Evolutionary conservation across 2,329 filamentous ascomycete genomes (phyloP).

Genomic region (Stagonosporopsis rhizophila): DNA sequence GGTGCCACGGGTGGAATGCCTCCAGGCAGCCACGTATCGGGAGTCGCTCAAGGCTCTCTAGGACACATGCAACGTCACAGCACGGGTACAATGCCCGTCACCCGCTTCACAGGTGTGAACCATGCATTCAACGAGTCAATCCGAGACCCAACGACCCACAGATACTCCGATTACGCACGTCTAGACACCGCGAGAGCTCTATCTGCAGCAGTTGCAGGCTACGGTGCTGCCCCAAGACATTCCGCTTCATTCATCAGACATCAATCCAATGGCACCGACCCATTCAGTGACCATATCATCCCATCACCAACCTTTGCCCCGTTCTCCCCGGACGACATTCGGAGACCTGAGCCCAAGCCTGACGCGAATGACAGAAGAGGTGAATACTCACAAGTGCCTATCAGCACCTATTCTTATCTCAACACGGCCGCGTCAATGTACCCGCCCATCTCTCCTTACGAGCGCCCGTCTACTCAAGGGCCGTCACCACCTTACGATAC

Average conservation of each 20-base stretch:
- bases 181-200: constrained; percentile 15
- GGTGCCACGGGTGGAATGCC: constrained; percentile 25
- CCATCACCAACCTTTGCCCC: constrained; percentile 33
- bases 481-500: constrained; percentile 4
- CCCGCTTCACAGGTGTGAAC: constrained; percentile 20
- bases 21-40: neutral
- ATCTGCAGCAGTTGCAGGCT: constrained; percentile 23
- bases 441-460: constrained; percentile 35
- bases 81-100: neutral
- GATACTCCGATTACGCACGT: constrained; percentile 16
- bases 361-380: constrained; percentile 23
- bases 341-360: constrained; percentile 13
- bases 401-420: constrained; percentile 24
- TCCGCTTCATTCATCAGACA: constrained; percentile 11
- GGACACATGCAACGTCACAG: constrained; percentile 9
- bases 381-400: constrained; percentile 24
- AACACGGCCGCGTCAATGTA: constrained; percentile 29
- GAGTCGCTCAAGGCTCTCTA: neutral
- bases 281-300: constrained; percentile 29
- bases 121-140: constrained; percentile 21
- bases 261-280: constrained; percentile 7
- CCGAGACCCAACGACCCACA: constrained; percentile 12
- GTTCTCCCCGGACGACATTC: constrained; percentile 22
- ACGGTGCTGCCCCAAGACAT: constrained; percentile 15
- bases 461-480: constrained; percentile 7